These are phyloP conservation scores for Phytophthora tubulina DNA, from an alignment of 352 stramenopile genomes.

Conservation along the genomic window DNA sequence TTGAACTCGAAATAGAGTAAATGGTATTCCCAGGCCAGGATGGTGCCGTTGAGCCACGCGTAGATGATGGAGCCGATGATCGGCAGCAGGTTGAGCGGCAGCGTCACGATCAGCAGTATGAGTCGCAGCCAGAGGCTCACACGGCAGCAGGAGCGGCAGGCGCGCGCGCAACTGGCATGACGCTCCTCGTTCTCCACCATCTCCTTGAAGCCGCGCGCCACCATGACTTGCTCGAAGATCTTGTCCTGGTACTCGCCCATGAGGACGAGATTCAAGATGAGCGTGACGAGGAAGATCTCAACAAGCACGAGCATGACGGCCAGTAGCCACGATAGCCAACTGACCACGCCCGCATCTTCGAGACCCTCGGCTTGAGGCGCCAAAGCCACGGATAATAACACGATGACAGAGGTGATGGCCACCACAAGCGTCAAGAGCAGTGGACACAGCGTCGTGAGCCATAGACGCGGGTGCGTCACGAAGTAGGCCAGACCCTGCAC, in stretches of 20 bases:
- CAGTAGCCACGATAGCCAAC: conserved; percentile 66
- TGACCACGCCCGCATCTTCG: conserved; percentile 45
- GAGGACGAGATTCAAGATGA: conserved; percentile 72
- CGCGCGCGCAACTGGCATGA: conserved; percentile 54
- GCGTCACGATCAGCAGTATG: conserved; percentile 61
- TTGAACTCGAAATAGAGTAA: conserved; percentile 85
- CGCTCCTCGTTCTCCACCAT: conserved; percentile 59
- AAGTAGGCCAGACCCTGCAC: conserved; percentile 67
- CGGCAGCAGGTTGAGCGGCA: conserved; percentile 78
- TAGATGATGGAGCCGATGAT: conserved; percentile 70
- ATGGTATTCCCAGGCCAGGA: conserved; percentile 79
- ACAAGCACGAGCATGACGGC: conserved; percentile 67
- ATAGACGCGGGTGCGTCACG: conserved; percentile 64
- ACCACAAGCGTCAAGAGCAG: conserved; percentile 69
- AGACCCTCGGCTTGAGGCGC: conserved; percentile 59
- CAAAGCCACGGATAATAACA: conserved; percentile 56
- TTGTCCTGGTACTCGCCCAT: conserved; percentile 70
- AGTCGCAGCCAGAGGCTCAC: conserved; percentile 64
- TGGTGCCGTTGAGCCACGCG: conserved; percentile 74
- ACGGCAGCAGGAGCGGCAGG: conserved; percentile 63
- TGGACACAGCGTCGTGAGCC: conserved; percentile 61
- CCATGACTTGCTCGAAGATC: conserved; percentile 72
- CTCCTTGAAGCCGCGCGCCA: conserved; percentile 53
- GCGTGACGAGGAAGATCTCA: conserved; percentile 77
- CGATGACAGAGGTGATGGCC: conserved; percentile 50